Conservation (phyloP, 306 rosid species). For the Medicago ruthenica region DNA sequence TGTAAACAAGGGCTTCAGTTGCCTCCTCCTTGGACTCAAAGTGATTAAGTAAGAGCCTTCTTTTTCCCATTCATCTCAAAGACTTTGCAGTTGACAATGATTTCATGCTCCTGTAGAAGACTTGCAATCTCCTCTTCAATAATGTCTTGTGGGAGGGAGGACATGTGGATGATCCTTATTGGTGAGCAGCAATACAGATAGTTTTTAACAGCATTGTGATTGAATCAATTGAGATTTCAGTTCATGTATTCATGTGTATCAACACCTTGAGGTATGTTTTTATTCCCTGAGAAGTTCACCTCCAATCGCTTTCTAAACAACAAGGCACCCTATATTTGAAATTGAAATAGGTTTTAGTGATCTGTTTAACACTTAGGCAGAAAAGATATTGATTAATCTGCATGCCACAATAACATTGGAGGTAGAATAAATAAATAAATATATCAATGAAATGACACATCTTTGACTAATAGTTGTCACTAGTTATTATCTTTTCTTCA, state of each 20-base stretch:
- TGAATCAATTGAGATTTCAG: slow-evolving; percentile 95
- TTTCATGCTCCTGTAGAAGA: slow-evolving; percentile 82
- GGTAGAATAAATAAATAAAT: no score
- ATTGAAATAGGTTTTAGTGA: no score
- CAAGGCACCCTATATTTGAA: no score
- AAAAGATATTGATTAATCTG: no score
- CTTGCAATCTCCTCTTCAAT: slow-evolving; percentile 83
- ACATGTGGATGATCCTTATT: slow-evolving; percentile 86
- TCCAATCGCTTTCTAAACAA: no score
- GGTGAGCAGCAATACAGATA: slow-evolving; percentile 98
- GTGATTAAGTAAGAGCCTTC: no score
- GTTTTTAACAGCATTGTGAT: slow-evolving; percentile 98
- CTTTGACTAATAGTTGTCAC: no score
- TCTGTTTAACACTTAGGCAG: no score
- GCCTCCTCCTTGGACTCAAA: slow-evolving; percentile 95
- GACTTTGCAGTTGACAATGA: slow-evolving; percentile 77
- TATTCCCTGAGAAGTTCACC: slow-evolving; percentile 68
- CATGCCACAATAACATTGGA: no score
- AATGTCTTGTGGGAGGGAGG: slow-evolving; percentile 90
- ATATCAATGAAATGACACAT: no score
- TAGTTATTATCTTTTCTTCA: no score
- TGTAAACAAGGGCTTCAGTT: slow-evolving; percentile 95
- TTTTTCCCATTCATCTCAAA: slow-evolving; percentile 99
- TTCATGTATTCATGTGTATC: slow-evolving; percentile 87
- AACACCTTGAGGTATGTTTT: slow-evolving; percentile 89